Percentiles rank a stretch among this genome's conserved stretches.
Conservation (phyloP, 257 asterid genomes). For the Solanum virginianum region DNA sequence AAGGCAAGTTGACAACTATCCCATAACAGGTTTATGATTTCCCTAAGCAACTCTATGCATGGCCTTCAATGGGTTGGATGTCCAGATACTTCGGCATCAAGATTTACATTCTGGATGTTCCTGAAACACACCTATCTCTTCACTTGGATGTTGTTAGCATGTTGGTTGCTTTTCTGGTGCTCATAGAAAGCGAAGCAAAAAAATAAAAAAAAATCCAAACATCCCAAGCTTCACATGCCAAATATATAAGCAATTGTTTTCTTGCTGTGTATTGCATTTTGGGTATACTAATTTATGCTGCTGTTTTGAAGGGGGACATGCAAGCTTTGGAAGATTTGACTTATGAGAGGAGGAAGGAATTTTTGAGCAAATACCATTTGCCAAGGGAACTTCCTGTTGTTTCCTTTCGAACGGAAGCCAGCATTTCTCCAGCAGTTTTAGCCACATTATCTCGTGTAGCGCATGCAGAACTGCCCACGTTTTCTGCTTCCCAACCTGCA, state of each 20-base stretch:
- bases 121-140: neutral
- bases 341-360: slow-evolving; percentile 69
- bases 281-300: neutral
- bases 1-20: neutral
- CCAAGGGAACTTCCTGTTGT: slow-evolving; percentile 79
- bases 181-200: neutral
- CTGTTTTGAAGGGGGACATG: slow-evolving; percentile 74
- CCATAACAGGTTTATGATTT: neutral
- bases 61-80: neutral
- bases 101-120: neutral
- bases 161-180: neutral
- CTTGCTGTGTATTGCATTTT: neutral
- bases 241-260: neutral
- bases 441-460: slow-evolving; percentile 89
- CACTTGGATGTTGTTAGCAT: neutral
- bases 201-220: too few species aligned
- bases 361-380: slow-evolving; percentile 52
- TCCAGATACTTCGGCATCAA: neutral
- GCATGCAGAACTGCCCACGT: slow-evolving; percentile 69
- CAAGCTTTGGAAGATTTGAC: slow-evolving; percentile 93
- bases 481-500: slow-evolving; percentile 38
- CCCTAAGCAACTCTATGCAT: neutral
- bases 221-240: neutral
- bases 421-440: slow-evolving; percentile 79
- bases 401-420: slow-evolving; percentile 84